Percentiles rank a stretch among this genome's conserved stretches.
Evolutionary conservation across 345 rosid genomes (phyloP).

Genomic region (Streptanthus diversifolius): DNA sequence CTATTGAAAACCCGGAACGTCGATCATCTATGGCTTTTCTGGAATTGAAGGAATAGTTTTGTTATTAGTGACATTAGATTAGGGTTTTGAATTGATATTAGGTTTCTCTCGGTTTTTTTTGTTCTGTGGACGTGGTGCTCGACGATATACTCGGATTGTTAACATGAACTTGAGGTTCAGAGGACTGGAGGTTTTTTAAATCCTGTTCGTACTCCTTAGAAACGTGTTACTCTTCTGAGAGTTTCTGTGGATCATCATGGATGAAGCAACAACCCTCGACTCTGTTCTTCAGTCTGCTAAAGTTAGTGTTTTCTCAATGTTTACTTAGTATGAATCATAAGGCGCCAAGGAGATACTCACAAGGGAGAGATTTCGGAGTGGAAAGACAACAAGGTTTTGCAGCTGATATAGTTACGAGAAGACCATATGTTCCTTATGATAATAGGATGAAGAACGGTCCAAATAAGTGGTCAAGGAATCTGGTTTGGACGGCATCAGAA

Average conservation of each 20-base stretch:
- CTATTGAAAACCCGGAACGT: no score
- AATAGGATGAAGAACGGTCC: conserved; percentile 10
- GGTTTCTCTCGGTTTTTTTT: background rate
- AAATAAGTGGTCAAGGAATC: conserved; percentile 19
- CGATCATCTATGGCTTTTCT: background rate
- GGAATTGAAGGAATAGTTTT: background rate
- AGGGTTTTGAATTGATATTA: background rate
- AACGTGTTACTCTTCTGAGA: background rate
- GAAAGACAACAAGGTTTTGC: conserved; percentile 7
- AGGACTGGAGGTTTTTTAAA: conserved; percentile 7
- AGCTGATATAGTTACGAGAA: conserved; percentile 20
- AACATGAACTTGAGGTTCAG: background rate
- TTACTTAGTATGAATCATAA: conserved; percentile 31
- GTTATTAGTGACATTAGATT: background rate
- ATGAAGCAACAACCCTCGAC: conserved; percentile 18
- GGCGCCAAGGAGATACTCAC: conserved; percentile 28
- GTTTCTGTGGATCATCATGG: conserved; percentile 29
- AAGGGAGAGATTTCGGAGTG: conserved; percentile 13
- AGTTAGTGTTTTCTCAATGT: conserved; percentile 15
- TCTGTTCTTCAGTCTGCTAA: conserved; percentile 26
- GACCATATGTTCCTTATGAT: conserved; percentile 5
- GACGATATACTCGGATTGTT: background rate
- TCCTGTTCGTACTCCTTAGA: background rate
- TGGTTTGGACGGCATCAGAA: conserved; percentile 29
- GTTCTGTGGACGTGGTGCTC: conserved; percentile 8